Percentiles rank a stretch among this genome's conserved stretches.
Conservation (phyloP, 345 rosid genomes). For the Erysimum cheiranthoides region DNA sequence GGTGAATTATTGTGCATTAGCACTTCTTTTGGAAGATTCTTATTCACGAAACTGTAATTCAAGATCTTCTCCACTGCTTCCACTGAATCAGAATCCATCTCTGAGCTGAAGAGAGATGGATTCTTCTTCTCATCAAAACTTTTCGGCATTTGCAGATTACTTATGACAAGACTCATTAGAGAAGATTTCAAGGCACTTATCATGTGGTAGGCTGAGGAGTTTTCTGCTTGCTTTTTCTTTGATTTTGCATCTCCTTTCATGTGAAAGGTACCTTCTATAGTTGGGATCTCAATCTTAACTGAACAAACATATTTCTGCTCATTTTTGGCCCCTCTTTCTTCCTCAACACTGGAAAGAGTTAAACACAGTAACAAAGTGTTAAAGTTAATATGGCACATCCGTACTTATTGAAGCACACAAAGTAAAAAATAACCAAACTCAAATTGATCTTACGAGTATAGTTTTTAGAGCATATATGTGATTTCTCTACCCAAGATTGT, state of each 20-base stretch:
- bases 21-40: conserved; percentile 32
- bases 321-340: conserved; percentile 54
- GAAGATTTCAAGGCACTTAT: conserved; percentile 47
- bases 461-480: neutral
- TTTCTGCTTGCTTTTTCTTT: conserved; percentile 61
- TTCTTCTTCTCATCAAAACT: neutral
- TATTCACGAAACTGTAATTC: conserved; percentile 50
- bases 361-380: neutral
- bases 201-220: conserved; percentile 64
- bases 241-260: conserved; percentile 53
- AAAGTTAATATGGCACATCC: neutral
- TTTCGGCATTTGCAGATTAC: neutral
- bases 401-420: neutral
- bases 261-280: conserved; percentile 40
- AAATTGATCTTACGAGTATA: neutral
- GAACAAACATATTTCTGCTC: conserved; percentile 53
- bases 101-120: too few relatives aligned
- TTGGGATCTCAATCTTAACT: conserved; percentile 52
- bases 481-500: neutral
- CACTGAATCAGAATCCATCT: neutral
- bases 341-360: conserved; percentile 52
- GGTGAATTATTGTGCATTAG: neutral
- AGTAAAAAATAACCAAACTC: neutral
- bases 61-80: conserved; percentile 56
- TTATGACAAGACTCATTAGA: conserved; percentile 35